phyloP scores from a whole-genome alignment of 78 protist species.

The Dictyostelium discoideum region DNA sequence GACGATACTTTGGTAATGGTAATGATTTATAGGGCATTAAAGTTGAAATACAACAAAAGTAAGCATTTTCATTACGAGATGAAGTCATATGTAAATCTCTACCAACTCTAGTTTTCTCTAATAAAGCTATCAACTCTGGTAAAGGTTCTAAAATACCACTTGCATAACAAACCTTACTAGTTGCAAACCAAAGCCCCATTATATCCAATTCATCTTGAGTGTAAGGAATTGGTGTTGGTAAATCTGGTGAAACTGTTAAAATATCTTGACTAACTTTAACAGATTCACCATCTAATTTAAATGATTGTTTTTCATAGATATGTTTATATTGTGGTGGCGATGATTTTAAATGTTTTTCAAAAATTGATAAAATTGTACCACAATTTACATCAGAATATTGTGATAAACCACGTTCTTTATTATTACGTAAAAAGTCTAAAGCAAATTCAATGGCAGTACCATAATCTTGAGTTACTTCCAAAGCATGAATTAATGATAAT shows the following conservation, averaged over 20 bases:
- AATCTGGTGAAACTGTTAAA: background rate
- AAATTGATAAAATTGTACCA: background rate
- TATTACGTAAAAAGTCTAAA: background rate
- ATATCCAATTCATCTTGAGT: slow-evolving; percentile 87
- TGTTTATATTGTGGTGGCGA: background rate
- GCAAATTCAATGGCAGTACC: background rate
- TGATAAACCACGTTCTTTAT: slow-evolving; percentile 29
- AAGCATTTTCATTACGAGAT: slow-evolving; percentile 94
- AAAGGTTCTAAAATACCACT: slow-evolving; percentile 81
- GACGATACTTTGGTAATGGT: slow-evolving; percentile 55
- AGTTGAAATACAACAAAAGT: slow-evolving; percentile 81
- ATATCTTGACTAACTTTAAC: slow-evolving; percentile 24
- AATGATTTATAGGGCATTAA: slow-evolving; percentile 36
- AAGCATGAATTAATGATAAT: slow-evolving; percentile 31
- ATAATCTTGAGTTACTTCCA: slow-evolving; percentile 69
- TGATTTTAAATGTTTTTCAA: slow-evolving; percentile 15
- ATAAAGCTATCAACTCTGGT: slow-evolving; percentile 52
- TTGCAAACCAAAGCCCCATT: slow-evolving; percentile 87
- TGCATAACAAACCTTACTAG: slow-evolving; percentile 85
- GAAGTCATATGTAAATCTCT: slow-evolving; percentile 86
- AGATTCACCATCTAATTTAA: slow-evolving; percentile 23
- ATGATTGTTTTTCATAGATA: slow-evolving; percentile 6
- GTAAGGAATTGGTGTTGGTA: slow-evolving; percentile 7
- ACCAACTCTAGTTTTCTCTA: slow-evolving; percentile 58
- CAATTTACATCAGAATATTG: background rate